A percentile compares a stretch with the other conserved stretches of the same genome.
phyloP scores from a whole-genome alignment of 495 filamentous ascomycete species.

The Parathielavia hyrcaniae region DNA sequence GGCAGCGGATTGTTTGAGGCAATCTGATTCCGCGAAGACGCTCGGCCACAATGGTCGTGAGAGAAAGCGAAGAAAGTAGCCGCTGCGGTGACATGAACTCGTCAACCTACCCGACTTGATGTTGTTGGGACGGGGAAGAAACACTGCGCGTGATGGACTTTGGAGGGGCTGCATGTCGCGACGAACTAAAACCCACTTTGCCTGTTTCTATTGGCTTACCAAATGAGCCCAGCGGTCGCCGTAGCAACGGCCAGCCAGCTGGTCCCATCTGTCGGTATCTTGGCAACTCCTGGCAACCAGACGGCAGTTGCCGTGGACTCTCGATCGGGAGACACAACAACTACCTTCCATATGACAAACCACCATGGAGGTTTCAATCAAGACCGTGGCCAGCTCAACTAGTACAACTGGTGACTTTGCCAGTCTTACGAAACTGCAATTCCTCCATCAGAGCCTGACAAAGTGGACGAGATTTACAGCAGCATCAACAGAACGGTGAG shows the following conservation, averaged over 20 bases:
- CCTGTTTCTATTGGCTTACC: conserved; percentile 12
- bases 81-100: neutral
- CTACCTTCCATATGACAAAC: too few relatives aligned
- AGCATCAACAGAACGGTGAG: neutral
- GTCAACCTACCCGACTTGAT: conserved; percentile 3
- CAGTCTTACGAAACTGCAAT: too few relatives aligned
- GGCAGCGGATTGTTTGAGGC: neutral
- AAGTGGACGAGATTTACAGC: neutral
- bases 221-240: conserved; percentile 23
- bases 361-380: neutral
- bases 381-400: too few relatives aligned
- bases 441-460: neutral
- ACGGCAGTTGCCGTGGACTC: neutral
- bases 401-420: too few relatives aligned
- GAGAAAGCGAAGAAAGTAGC: neutral
- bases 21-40: neutral
- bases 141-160: conserved; percentile 5
- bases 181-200: conserved; percentile 5
- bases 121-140: neutral
- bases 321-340: too few relatives aligned
- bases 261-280: conserved; percentile 12
- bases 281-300: neutral
- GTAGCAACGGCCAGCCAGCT: conserved; percentile 24
- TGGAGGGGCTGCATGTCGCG: conserved; percentile 18
- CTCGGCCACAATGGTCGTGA: neutral